Percentiles rank a stretch among this genome's conserved stretches.
Evolutionary conservation across 139 green algal species (phyloP).

Genomic region (Mychonastes homosphaera): DNA sequence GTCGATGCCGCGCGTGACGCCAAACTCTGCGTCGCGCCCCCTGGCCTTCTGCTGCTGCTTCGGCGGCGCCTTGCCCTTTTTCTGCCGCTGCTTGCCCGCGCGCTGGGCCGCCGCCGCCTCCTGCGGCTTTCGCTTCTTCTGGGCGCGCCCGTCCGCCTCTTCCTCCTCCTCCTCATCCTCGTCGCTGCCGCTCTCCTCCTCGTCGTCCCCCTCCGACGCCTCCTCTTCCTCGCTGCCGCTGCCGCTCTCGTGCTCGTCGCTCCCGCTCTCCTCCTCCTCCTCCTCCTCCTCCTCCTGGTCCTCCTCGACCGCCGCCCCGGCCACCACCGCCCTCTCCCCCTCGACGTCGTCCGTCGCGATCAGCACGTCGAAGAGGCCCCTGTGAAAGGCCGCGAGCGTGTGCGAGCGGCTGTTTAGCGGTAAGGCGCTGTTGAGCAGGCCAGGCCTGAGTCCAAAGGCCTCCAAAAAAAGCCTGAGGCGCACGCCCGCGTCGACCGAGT

Average conservation of each 20-base stretch:
- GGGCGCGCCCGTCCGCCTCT: too few species aligned
- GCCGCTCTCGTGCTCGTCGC: background rate
- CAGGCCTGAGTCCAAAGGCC: slow-evolving; percentile 73
- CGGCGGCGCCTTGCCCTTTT: background rate
- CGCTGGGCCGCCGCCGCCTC: slow-evolving; percentile 14
- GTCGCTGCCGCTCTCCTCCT: background rate
- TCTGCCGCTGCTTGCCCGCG: slow-evolving; percentile 10
- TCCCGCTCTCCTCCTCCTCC: background rate
- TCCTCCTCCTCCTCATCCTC: slow-evolving; percentile 19
- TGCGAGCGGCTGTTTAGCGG: slow-evolving; percentile 67
- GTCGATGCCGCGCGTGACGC: slow-evolving; percentile 89
- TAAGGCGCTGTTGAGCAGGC: slow-evolving; percentile 72
- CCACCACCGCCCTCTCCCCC: slow-evolving; percentile 8
- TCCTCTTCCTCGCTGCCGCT: background rate
- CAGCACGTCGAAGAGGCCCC: slow-evolving; percentile 84
- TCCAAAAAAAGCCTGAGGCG: slow-evolving; percentile 88
- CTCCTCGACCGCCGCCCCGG: slow-evolving; percentile 1
- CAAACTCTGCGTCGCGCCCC: too few species aligned
- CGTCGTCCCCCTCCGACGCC: background rate
- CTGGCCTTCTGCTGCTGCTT: too few species aligned
- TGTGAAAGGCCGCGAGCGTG: slow-evolving; percentile 45
- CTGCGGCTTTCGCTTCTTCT: too few species aligned
- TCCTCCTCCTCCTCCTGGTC: slow-evolving; percentile 3
- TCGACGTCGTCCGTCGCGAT: slow-evolving; percentile 86
- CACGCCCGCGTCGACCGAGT: slow-evolving; percentile 54